Evolutionary conservation across 2,329 filamentous ascomycete species (phyloP).

Genomic region (Rhinocladiella mackenziei): DNA sequence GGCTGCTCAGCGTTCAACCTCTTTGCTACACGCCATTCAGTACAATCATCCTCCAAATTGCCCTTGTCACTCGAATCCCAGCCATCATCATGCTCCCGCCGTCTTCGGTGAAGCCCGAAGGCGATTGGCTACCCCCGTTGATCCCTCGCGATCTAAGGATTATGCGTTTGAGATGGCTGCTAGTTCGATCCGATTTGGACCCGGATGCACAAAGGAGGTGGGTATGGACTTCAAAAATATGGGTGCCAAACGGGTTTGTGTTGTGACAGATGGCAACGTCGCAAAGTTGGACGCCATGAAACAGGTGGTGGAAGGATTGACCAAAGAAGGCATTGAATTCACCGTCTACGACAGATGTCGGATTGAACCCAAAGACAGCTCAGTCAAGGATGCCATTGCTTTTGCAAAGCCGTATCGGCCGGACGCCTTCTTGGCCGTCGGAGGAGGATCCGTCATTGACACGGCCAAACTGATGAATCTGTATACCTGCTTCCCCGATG

Average conservation of each 20-base stretch:
- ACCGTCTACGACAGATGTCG: constrained; percentile 75
- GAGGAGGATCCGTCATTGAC: constrained; percentile 91
- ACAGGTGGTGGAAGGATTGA: constrained; percentile 77
- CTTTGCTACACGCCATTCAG: constrained; percentile 80
- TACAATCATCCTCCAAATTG: constrained; percentile 82
- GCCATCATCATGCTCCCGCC: constrained; percentile 56
- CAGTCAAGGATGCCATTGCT: constrained; percentile 84
- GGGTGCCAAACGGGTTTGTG: constrained; percentile 78
- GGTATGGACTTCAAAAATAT: constrained; percentile 97
- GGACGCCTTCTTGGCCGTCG: constrained; percentile 90
- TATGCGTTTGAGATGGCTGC: constrained; percentile 99
- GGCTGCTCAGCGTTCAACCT: constrained; percentile 47
- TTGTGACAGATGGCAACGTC: constrained; percentile 86
- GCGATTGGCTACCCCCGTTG: constrained; percentile 71
- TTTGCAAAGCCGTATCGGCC: constrained; percentile 76
- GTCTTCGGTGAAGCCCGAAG: constrained; percentile 54
- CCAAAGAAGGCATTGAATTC: constrained; percentile 72
- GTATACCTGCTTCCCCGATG: constrained; percentile 84
- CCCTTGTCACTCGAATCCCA: constrained; percentile 88
- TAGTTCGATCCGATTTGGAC: constrained; percentile 88
- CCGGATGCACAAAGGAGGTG: constrained; percentile 88
- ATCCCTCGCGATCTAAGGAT: constrained; percentile 72
- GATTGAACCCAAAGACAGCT: constrained; percentile 92
- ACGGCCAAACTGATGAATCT: constrained; percentile 99
- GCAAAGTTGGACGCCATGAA: constrained; percentile 81